phyloP scores from a whole-genome alignment of 2,329 filamentous ascomycete genomes.

The Venturia pyrina region DNA sequence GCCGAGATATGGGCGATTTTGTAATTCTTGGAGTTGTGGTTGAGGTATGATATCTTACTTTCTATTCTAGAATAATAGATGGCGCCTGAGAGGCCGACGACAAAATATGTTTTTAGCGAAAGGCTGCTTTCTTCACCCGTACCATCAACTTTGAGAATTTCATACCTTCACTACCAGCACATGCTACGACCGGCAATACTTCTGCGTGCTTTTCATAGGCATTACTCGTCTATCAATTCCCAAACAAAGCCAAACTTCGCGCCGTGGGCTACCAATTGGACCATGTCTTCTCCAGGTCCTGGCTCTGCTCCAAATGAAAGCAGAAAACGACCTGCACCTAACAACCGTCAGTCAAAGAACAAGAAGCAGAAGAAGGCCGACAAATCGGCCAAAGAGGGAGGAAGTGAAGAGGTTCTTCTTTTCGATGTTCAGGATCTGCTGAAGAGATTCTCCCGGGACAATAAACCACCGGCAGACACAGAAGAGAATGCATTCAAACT shows the following conservation, averaged over 20 bases:
- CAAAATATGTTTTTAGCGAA: neutral
- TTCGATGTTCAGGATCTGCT: conserved; percentile 35
- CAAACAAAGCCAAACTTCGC: neutral
- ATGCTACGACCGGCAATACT: neutral
- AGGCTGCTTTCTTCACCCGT: neutral
- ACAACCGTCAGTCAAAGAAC: neutral
- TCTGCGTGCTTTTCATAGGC: neutral
- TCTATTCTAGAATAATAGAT: too few species aligned
- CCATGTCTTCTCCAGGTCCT: neutral
- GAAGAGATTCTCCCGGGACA: conserved; percentile 21
- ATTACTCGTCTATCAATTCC: neutral
- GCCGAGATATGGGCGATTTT: neutral
- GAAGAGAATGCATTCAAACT: conserved; percentile 6
- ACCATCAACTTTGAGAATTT: neutral
- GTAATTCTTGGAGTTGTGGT: neutral
- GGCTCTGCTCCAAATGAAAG: neutral
- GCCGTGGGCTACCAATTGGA: neutral
- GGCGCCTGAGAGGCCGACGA: neutral
- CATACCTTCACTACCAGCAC: neutral
- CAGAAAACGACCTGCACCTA: neutral
- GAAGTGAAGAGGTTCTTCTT: conserved; percentile 39
- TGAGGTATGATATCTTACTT: too few species aligned
- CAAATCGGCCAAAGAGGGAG: conserved; percentile 29
- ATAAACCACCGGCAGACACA: conserved; percentile 13
- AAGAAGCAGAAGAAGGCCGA: conserved; percentile 19